A percentile compares a stretch with the other conserved stretches of the same genome.
phyloP scores from a whole-genome alignment of 257 asterid genomes.

The Capsicum chinense region DNA sequence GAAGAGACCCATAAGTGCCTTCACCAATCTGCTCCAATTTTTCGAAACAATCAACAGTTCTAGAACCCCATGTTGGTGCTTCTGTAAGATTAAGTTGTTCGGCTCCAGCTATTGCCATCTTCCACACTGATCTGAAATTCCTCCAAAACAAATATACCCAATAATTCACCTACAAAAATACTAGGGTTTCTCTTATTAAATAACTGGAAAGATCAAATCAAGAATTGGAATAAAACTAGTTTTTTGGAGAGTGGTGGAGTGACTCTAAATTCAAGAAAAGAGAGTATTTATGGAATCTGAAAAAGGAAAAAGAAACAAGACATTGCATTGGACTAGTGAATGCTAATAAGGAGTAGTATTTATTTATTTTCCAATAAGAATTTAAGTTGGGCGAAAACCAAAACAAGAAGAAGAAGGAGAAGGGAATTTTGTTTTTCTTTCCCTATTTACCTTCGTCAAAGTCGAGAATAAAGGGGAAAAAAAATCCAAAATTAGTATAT shows the following conservation, averaged over 20 bases:
- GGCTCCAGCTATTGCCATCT: slow-evolving; percentile 54
- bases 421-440: too few relatives aligned
- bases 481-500: too few relatives aligned
- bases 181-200: slow-evolving; percentile 16
- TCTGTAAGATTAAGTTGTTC: slow-evolving; percentile 75
- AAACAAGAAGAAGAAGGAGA: too few relatives aligned
- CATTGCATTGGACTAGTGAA: background rate
- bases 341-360: background rate
- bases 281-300: background rate
- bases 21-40: slow-evolving; percentile 96
- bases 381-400: too few relatives aligned
- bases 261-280: slow-evolving; percentile 23
- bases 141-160: background rate
- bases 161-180: slow-evolving; percentile 11
- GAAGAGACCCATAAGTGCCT: slow-evolving; percentile 83
- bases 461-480: too few relatives aligned
- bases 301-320: background rate
- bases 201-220: background rate
- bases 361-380: background rate
- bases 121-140: slow-evolving; percentile 13
- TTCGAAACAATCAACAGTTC: slow-evolving; percentile 93
- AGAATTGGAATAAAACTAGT: background rate
- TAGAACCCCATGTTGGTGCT: slow-evolving; percentile 91
- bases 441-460: too few relatives aligned
- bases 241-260: background rate